Base-by-base conservation (phyloP, 805 yeast species). In the Metschnikowia lochheadii region DNA sequence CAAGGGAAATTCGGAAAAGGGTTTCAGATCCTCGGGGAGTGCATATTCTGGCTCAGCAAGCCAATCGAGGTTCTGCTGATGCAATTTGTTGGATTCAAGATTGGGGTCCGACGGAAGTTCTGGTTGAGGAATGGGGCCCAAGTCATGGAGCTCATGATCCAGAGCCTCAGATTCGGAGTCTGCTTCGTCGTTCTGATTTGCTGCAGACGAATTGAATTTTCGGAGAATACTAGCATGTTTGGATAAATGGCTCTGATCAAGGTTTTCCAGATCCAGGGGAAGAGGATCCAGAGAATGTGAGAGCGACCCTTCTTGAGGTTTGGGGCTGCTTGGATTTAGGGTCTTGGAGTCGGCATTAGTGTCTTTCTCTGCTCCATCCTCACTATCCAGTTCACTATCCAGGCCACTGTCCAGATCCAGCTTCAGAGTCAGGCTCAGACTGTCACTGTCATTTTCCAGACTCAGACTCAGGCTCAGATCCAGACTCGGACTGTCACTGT, bases 91-190 rank as follows among this genome's bases (percentile, higher is more conserved):
- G 7, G 74, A 51, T 6, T 43, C 50, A 18, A 82, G 63, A 46
- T 63, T 65, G 40, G 65, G 64, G 57, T 83, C 86, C 49, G 71
- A 69, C 3, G 88, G 89, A 26, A 84, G 68, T 33, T 72, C 82
- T 0, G 96, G 96, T 65, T 89, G 96, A 1, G 98, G 97, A 39
- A 92, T 69, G 17, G 96, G 95, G 5, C 78, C 83, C 38, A 92
- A 59, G 40, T 63, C 69, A 44, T 66, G 66, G 13, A 44, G 46
- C 23, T 60, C 63, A 2, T 56, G 52, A 8, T 51, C 52, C 18
- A 6, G 34, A 15, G 20, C n/a, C 17, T 62, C 64, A 61, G 23
- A 54, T 59, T 58, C 62, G 10, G 65, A 41, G 69, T 76, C 47
- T 3, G 33, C 23, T 2, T 34, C 71, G 2, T 50, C 56, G 15